A percentile compares a stretch with the other conserved stretches of the same genome.
phyloP scores from a whole-genome alignment of 2,329 filamentous ascomycete species.

The Microcyclospora tardicrescens region DNA sequence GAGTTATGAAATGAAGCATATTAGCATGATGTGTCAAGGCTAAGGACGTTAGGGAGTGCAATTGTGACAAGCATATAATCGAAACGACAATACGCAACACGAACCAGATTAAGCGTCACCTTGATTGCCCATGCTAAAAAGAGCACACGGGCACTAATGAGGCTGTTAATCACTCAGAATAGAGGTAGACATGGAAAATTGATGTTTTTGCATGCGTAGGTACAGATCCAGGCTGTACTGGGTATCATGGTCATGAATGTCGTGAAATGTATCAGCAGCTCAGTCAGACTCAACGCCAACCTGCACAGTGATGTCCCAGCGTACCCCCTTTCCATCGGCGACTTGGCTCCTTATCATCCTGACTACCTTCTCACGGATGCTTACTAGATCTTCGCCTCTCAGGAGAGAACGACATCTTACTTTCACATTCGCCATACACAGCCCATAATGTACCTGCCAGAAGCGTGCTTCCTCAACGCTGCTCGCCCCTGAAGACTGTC shows the following conservation, averaged over 20 bases:
- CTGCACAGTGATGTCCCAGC: conserved; percentile 90
- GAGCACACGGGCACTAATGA: no score
- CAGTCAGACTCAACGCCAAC: conserved; percentile 8
- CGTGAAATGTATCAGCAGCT: not conserved
- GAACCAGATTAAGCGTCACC: no score
- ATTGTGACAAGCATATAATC: no score
- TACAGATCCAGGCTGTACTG: no score
- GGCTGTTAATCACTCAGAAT: no score
- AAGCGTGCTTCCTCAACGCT: conserved; percentile 83
- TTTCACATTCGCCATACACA: conserved; percentile 91
- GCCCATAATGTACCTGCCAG: conserved; percentile 96
- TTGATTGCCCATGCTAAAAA: no score
- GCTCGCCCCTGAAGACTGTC: conserved; percentile 61
- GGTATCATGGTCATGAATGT: not conserved
- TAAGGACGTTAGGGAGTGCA: no score
- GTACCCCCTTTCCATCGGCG: conserved; percentile 66
- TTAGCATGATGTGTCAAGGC: no score
- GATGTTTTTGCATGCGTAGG: no score
- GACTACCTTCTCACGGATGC: conserved; percentile 60
- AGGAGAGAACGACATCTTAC: conserved; percentile 51
- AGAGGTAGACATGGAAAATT: no score
- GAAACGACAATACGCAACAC: no score
- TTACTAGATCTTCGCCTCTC: conserved; percentile 55
- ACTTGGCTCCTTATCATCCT: conserved; percentile 73
- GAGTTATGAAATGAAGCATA: no score